phyloP scores from a whole-genome alignment of 352 stramenopile genomes.

The Globisporangium echinulatum region DNA sequence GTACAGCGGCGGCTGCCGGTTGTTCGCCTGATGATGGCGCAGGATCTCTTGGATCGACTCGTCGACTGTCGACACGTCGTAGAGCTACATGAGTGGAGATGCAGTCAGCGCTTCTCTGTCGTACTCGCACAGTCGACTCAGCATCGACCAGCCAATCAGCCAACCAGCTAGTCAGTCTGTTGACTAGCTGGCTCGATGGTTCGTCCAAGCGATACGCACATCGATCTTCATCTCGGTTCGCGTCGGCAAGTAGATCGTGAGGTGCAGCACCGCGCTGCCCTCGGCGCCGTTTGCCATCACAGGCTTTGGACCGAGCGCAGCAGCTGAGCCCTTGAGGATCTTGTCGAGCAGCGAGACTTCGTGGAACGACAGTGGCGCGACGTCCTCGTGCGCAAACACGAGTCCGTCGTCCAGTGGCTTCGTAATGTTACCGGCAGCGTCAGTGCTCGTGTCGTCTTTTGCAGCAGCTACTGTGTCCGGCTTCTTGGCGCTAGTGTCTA shows the following conservation, averaged over 20 bases:
- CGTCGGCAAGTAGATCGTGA: constrained; percentile 84
- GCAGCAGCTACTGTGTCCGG: background rate
- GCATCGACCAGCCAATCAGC: background rate
- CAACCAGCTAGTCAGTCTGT: background rate
- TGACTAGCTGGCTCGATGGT: background rate
- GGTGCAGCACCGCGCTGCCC: constrained; percentile 62
- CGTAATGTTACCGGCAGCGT: constrained; percentile 2
- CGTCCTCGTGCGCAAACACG: constrained; percentile 59
- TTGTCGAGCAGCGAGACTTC: constrained; percentile 74
- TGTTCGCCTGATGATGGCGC: constrained; percentile 59
- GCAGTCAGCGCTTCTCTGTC: too few species aligned
- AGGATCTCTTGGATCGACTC: constrained; percentile 84
- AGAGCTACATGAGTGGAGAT: constrained; percentile 36
- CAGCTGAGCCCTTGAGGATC: constrained; percentile 53
- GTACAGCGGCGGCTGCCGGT: constrained; percentile 59
- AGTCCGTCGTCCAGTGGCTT: constrained; percentile 40
- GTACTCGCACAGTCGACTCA: background rate
- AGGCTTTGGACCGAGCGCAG: constrained; percentile 44
- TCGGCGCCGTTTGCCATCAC: constrained; percentile 44
- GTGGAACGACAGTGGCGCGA: constrained; percentile 55
- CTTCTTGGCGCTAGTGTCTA: constrained; percentile 7
- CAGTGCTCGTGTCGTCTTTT: constrained; percentile 12
- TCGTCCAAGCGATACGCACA: constrained; percentile 20
- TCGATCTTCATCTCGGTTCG: constrained; percentile 86
- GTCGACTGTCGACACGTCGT: constrained; percentile 82